Percentiles rank a stretch among this genome's conserved stretches.
Evolutionary conservation across 164 flowering plant genomes (phyloP).

Genomic region (Magnolia changhungtana): DNA sequence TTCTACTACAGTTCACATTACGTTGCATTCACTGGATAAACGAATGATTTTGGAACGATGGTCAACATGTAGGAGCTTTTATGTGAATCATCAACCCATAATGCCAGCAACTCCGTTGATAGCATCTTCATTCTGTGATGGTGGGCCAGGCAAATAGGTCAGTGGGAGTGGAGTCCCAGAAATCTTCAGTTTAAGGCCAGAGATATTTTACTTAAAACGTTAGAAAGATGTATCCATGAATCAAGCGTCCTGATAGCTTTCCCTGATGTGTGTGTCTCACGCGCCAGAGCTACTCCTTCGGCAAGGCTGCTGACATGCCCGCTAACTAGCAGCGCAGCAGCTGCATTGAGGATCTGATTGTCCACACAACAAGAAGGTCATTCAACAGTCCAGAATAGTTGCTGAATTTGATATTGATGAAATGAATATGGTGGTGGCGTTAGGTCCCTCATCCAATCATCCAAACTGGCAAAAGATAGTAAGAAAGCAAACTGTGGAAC

Average conservation of each 20-base stretch:
- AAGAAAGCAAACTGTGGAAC: too few relatives aligned
- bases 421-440: too few relatives aligned
- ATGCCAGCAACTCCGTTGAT: background rate
- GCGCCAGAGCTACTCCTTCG: slow-evolving; percentile 72
- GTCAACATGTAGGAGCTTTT: too few relatives aligned
- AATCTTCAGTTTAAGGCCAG: background rate
- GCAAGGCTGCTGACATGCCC: slow-evolving; percentile 48
- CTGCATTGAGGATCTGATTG: slow-evolving; percentile 75
- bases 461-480: too few relatives aligned
- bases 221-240: slow-evolving; percentile 52
- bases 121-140: background rate
- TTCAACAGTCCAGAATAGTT: background rate
- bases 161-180: background rate
- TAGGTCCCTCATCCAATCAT: too few relatives aligned
- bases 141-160: too few relatives aligned
- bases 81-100: too few relatives aligned
- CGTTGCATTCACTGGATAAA: too few relatives aligned
- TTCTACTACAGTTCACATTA: too few relatives aligned
- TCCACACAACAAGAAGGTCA: background rate
- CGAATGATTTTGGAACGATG: too few relatives aligned
- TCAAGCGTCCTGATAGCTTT: slow-evolving; percentile 63
- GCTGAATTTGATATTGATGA: too few relatives aligned
- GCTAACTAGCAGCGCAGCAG: slow-evolving; percentile 73
- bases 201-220: slow-evolving; percentile 32
- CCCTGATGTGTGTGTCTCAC: slow-evolving; percentile 69